Base-by-base conservation (phyloP, 2,329 filamentous ascomycete genomes). In the Curvularia lunata region DNA sequence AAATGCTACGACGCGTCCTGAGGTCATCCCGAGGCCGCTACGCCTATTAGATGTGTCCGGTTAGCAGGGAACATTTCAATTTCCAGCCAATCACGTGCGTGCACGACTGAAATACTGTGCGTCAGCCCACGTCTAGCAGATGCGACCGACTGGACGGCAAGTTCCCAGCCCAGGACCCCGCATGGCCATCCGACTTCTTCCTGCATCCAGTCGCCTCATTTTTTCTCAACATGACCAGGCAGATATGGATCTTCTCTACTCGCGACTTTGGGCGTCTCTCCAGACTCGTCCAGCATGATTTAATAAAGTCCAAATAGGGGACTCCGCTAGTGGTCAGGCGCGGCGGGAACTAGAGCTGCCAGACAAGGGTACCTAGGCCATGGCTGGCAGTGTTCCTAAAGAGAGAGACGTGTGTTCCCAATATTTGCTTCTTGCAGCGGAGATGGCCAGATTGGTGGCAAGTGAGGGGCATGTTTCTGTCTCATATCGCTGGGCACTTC, bases 301-400 rank as follows among this genome's bases (percentile, higher is more conserved):
- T 7, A 25, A 48, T 21, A 19, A 28, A 8, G 13, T 45, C 32
- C 50, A 61, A 58, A 54, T 49, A 49, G 55, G 61, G 62, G 60
- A 52, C 56, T 59, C 55, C 42, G 48, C 58, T 62, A 62, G 51
- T 30, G 30, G 27, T 48, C 61, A 62, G 61, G 47, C 23, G 41
- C 48, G 40, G 47, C 64, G 61, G 64, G 63, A 62, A 42, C 61
- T 62, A 65, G 40, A 38, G 51, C 38, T 47, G 49, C 48, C 32
- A 43, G 18, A 30, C 47, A 54, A 46, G 55, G 56, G 40, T 48
- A 34, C 47, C 16, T 28, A 23, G 47, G 34, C 34, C 4, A 4
- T 34, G 5, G 23, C 23, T 13, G 47, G 19, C 27, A 25, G 23
- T 47, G 40, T 41, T 52, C 34, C 50, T 3, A 38, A 19, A 28